Conservation (phyloP, 1,284 basidiomycete genomes). For the Cryptococcus neoformans region DNA sequence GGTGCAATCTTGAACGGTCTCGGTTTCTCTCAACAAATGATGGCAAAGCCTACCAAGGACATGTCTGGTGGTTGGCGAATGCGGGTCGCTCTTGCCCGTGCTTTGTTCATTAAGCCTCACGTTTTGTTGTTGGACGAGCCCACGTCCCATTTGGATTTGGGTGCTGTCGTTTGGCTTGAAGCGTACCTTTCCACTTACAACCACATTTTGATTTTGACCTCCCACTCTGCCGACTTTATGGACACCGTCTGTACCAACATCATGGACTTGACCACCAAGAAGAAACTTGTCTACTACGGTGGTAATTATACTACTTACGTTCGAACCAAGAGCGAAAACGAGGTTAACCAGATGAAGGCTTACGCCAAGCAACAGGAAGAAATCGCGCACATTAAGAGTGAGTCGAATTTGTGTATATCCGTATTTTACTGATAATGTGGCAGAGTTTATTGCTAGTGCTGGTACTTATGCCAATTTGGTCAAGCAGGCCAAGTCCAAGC, state of each 20-base stretch:
- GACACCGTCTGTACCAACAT: slow-evolving; percentile 73
- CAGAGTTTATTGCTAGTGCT: slow-evolving; percentile 92
- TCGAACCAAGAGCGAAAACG: slow-evolving; percentile 93
- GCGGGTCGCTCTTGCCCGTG: slow-evolving; percentile 95
- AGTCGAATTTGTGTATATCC: slow-evolving; percentile 1
- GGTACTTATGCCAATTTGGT: slow-evolving; percentile 99
- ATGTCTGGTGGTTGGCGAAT: slow-evolving; percentile 99
- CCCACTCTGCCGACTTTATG: slow-evolving; percentile 94
- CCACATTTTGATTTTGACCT: slow-evolving; percentile 75
- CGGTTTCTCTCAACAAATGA: slow-evolving; percentile 87
- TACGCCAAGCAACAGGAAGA: slow-evolving; percentile 98
- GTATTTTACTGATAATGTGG: background rate
- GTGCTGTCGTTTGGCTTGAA: slow-evolving; percentile 98
- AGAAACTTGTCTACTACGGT: slow-evolving; percentile 76
- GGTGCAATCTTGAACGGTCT: slow-evolving; percentile 95
- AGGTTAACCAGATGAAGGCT: slow-evolving; percentile 99
- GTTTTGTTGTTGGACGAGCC: slow-evolving; percentile 83
- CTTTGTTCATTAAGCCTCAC: slow-evolving; percentile 96
- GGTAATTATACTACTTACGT: slow-evolving; percentile 98
- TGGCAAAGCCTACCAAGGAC: slow-evolving; percentile 84
- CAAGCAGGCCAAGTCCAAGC: slow-evolving; percentile 98
- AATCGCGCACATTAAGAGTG: slow-evolving; percentile 92
- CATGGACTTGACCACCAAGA: slow-evolving; percentile 18
- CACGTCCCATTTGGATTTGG: slow-evolving; percentile 70
- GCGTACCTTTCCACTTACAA: slow-evolving; percentile 92